Conservation (phyloP, 495 filamentous ascomycete species). For the Penicillium verhagenii region DNA sequence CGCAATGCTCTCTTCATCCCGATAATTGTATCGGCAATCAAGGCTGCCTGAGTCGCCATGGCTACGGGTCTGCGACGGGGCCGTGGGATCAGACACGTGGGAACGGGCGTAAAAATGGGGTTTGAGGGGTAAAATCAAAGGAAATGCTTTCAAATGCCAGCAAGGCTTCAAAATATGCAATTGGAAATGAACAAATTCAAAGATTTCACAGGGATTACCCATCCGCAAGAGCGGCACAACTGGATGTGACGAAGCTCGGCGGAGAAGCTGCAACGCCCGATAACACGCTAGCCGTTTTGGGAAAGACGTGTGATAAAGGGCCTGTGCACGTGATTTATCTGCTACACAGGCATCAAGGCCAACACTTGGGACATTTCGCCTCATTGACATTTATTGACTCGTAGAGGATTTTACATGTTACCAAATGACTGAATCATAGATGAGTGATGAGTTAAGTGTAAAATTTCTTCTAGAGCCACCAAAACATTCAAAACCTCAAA, state of each 20-base stretch:
- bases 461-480: too few species aligned
- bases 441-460: too few species aligned
- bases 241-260: constrained; percentile 27
- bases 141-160: not conserved
- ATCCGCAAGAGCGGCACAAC: constrained; percentile 8
- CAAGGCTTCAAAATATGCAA: not conserved
- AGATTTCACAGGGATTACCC: constrained; percentile 6
- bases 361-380: too few species aligned
- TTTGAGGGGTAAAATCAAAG: not conserved
- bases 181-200: not conserved
- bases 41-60: constrained; percentile 70
- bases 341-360: not conserved
- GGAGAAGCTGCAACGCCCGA: constrained; percentile 34
- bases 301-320: constrained; percentile 1
- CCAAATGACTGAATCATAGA: too few species aligned
- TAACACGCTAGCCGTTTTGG: constrained; percentile 36
- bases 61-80: constrained; percentile 24
- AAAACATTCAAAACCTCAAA: too few species aligned
- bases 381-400: too few species aligned
- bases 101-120: not conserved
- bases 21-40: constrained; percentile 71
- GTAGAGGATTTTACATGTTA: too few species aligned
- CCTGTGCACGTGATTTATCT: not conserved
- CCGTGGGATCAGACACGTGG: constrained; percentile 19
- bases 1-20: constrained; percentile 73